These are phyloP conservation scores for Eimeria praecox DNA, from an alignment of 169 alveolate species.

Conservation along the genomic window DNA sequence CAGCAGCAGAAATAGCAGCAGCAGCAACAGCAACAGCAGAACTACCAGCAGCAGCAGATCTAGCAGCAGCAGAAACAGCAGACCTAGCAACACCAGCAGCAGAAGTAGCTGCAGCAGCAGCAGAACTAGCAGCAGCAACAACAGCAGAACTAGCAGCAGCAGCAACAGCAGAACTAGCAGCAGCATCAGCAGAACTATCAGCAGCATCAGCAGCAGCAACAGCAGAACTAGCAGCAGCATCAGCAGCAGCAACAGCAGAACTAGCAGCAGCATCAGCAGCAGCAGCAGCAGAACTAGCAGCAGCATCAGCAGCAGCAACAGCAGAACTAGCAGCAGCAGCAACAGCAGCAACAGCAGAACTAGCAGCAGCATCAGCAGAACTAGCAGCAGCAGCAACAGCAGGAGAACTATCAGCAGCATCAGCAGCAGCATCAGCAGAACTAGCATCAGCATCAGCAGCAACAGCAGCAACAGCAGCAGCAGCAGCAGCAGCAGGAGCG, in stretches of 20 bases:
- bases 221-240: not conserved
- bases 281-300: not conserved
- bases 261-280: not conserved
- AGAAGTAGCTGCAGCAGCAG: constrained; percentile 1
- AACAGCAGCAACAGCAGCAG: constrained; percentile 32
- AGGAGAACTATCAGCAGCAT: not conserved
- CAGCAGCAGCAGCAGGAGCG: constrained; percentile 46
- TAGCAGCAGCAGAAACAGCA: too few relatives aligned
- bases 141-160: constrained; percentile 38
- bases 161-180: too few relatives aligned
- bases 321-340: not conserved
- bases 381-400: not conserved
- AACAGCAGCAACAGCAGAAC: constrained; percentile 31
- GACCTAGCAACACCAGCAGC: too few relatives aligned
- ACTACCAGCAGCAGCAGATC: too few relatives aligned
- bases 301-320: constrained; percentile 6
- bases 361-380: constrained; percentile 26
- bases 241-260: not conserved
- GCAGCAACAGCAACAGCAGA: not conserved
- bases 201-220: too few relatives aligned
- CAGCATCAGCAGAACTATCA: too few relatives aligned
- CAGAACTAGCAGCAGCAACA: not conserved
- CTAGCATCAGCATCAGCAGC: constrained; percentile 16
- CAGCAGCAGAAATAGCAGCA: not conserved
- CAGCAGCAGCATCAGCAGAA: not conserved